A percentile compares a stretch with the other conserved stretches of the same genome.
Conservation (phyloP, 2,329 filamentous ascomycete species). For the Talaromyces piceae region DNA sequence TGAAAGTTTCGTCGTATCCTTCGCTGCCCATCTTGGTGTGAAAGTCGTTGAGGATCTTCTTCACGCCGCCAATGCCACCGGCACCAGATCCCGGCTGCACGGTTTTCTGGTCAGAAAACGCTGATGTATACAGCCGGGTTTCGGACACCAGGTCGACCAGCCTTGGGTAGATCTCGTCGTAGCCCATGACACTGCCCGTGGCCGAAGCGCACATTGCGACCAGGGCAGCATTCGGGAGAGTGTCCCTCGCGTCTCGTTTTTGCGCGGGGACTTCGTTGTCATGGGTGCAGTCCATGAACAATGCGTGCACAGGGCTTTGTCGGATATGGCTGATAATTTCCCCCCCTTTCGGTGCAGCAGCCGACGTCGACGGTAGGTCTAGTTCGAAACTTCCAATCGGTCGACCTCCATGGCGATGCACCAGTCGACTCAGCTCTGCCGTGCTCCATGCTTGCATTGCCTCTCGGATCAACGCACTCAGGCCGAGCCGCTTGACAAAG, state of each 20-base stretch:
- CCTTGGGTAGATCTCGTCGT: slow-evolving; percentile 91
- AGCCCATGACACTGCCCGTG: slow-evolving; percentile 94
- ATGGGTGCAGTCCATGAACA: slow-evolving; percentile 99
- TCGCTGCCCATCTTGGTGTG: slow-evolving; percentile 94
- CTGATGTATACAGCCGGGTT: slow-evolving; percentile 71
- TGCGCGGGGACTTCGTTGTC: slow-evolving; percentile 96
- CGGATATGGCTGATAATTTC: slow-evolving; percentile 76
- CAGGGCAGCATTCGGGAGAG: slow-evolving; percentile 84
- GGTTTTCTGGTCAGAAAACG: slow-evolving; percentile 55
- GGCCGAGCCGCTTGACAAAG: slow-evolving; percentile 85
- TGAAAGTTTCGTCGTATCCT: slow-evolving; percentile 88
- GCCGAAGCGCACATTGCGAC: slow-evolving; percentile 95
- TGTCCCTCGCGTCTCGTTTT: slow-evolving; percentile 89
- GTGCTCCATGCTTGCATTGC: slow-evolving; percentile 99
- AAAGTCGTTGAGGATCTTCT: slow-evolving; percentile 89
- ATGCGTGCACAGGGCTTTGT: slow-evolving; percentile 78
- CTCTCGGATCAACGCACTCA: slow-evolving; percentile 88
- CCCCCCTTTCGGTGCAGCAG: slow-evolving; percentile 26
- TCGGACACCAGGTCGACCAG: slow-evolving; percentile 91
- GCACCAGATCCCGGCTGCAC: slow-evolving; percentile 57
- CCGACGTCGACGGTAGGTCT: slow-evolving; percentile 66
- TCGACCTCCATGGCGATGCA: slow-evolving; percentile 86
- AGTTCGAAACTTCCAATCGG: slow-evolving; percentile 96
- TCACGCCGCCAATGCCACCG: slow-evolving; percentile 80
- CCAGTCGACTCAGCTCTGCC: slow-evolving; percentile 80